These are phyloP conservation scores for Canna indica DNA, from an alignment of 176 grass and related monocot species.

Conservation along the genomic window DNA sequence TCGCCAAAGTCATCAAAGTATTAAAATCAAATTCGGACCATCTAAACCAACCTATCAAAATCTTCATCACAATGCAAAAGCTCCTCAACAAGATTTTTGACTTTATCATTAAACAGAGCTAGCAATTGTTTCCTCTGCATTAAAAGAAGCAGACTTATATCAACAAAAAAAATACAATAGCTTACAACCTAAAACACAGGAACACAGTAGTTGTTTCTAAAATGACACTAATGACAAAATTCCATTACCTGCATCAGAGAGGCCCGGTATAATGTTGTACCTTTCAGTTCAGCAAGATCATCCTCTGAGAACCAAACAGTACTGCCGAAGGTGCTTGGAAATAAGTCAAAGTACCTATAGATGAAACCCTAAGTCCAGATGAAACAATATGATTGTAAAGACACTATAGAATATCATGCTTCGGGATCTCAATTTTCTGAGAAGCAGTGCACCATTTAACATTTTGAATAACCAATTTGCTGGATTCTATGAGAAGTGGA, in stretches of 20 bases:
- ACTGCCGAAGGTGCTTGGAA: conserved; percentile 70
- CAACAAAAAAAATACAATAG: background rate
- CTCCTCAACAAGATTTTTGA: conserved; percentile 63
- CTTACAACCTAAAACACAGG: background rate
- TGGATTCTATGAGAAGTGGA: too few relatives aligned
- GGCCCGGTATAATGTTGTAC: conserved; percentile 66
- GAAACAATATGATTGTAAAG: background rate
- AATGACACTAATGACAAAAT: background rate
- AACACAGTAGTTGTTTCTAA: background rate
- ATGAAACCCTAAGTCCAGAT: background rate
- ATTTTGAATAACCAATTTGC: too few relatives aligned
- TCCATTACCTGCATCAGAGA: conserved; percentile 50
- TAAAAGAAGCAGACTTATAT: conserved; percentile 3
- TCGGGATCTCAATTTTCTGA: background rate
- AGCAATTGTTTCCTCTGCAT: conserved; percentile 60
- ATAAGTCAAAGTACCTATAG: conserved; percentile 67
- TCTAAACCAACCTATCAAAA: conserved; percentile 36
- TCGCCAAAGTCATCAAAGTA: background rate
- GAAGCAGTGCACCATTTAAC: too few relatives aligned
- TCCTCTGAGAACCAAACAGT: conserved; percentile 64
- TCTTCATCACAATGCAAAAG: conserved; percentile 36
- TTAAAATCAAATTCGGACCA: background rate
- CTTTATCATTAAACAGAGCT: conserved; percentile 43
- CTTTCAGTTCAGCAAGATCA: conserved; percentile 68
- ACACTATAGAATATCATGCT: background rate